Conservation (phyloP, 1,139 yeast genomes). For the Nakaseomyces uthaithaninus region DNA sequence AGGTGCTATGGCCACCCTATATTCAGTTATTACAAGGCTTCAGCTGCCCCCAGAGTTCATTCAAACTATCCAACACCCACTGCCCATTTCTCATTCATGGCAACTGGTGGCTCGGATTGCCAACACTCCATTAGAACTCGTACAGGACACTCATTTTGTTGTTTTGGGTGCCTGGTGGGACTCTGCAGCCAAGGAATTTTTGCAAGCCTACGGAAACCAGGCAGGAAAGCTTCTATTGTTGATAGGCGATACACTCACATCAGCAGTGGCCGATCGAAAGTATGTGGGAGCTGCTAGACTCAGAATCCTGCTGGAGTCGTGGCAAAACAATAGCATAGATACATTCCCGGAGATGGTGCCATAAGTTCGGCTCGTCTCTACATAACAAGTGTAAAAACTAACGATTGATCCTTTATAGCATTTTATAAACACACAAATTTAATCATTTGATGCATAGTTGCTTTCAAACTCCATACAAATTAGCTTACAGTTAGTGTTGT, state of each 20-base stretch:
- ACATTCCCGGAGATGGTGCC: slow-evolving; percentile 47
- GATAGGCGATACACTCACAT: slow-evolving; percentile 45
- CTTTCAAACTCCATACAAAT: no score
- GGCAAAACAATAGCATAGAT: slow-evolving; percentile 44
- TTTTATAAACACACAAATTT: no score
- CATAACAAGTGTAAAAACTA: no score
- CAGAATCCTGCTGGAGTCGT: slow-evolving; percentile 69
- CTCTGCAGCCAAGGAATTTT: slow-evolving; percentile 53
- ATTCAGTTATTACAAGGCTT: slow-evolving; percentile 59
- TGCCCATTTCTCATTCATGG: slow-evolving; percentile 57
- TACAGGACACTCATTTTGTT: slow-evolving; percentile 64
- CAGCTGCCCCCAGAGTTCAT: slow-evolving; percentile 25
- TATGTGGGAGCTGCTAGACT: slow-evolving; percentile 75
- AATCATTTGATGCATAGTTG: no score
- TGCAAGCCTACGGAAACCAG: slow-evolving; percentile 57
- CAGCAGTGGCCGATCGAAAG: slow-evolving; percentile 40
- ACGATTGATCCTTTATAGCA: no score
- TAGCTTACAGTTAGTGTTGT: no score
- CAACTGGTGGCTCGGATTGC: slow-evolving; percentile 58
- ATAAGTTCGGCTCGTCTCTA: no score
- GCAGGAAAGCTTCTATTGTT: slow-evolving; percentile 51
- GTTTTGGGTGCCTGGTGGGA: slow-evolving; percentile 91
- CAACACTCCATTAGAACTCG: slow-evolving; percentile 43
- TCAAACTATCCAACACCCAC: slow-evolving; percentile 39
- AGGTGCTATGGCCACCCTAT: slow-evolving; percentile 75